These are phyloP conservation scores for Microthyrium microscopicum DNA, from an alignment of 2,329 filamentous ascomycete species.

Conservation along the genomic window DNA sequence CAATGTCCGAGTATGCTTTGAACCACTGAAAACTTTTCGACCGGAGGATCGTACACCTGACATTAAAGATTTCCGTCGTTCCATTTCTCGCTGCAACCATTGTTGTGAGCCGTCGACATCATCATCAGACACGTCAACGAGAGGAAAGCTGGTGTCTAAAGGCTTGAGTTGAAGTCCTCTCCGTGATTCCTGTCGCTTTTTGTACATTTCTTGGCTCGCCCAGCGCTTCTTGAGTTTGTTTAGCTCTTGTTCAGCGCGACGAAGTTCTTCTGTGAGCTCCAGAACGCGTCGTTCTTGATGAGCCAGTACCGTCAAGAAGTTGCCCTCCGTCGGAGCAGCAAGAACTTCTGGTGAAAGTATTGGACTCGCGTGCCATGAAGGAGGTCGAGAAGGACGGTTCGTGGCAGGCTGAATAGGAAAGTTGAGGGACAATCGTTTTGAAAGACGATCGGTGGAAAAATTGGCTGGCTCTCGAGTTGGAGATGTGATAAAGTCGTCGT, in stretches of 20 bases:
- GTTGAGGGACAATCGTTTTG: conserved; percentile 31
- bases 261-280: conserved; percentile 81
- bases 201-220: conserved; percentile 58
- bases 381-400: conserved; percentile 18
- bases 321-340: conserved; percentile 16
- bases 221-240: conserved; percentile 67
- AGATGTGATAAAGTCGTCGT: conserved; percentile 10
- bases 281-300: conserved; percentile 81
- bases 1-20: conserved; percentile 46
- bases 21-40: conserved; percentile 43
- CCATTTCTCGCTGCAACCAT: conserved; percentile 44
- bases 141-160: conserved; percentile 3
- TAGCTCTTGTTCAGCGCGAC: conserved; percentile 63
- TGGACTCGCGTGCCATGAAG: conserved; percentile 20
- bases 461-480: conserved; percentile 16
- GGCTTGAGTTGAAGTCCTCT: conserved; percentile 34
- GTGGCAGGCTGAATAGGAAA: conserved; percentile 29
- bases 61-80: conserved; percentile 54
- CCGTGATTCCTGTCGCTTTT: conserved; percentile 53
- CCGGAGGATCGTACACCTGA: conserved; percentile 27
- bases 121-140: conserved; percentile 14
- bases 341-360: conserved; percentile 15
- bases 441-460: no score
- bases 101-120: conserved; percentile 27
- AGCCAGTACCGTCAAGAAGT: conserved; percentile 75